phyloP scores from a whole-genome alignment of 306 rosid genomes.

The Vigna mungo region DNA sequence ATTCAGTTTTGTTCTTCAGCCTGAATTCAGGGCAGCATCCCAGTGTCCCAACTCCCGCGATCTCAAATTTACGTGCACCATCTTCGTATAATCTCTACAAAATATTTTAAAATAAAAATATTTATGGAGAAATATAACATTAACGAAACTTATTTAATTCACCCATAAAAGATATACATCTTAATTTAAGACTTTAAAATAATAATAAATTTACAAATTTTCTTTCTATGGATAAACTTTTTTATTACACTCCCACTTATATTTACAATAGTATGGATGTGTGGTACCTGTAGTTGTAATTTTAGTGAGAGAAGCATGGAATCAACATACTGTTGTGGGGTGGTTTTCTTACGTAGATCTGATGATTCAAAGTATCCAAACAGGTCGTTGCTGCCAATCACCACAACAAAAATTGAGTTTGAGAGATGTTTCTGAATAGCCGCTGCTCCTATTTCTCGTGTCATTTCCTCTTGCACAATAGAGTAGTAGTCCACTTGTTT shows the following conservation, averaged over 20 bases:
- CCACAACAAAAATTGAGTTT: constrained; percentile 61
- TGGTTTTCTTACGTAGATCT: constrained; percentile 42
- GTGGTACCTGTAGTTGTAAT: constrained; percentile 61
- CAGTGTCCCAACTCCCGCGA: constrained; percentile 61
- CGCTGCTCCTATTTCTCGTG: constrained; percentile 46
- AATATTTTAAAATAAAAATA: background rate
- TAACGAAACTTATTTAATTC: too few species aligned
- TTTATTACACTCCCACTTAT: too few species aligned
- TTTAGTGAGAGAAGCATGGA: constrained; percentile 59
- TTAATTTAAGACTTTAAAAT: too few species aligned
- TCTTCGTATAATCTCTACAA: constrained; percentile 63
- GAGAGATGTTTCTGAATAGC: constrained; percentile 57
- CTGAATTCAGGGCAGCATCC: constrained; percentile 81
- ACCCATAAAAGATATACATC: too few species aligned
- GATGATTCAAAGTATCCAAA: constrained; percentile 65
- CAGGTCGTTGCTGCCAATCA: constrained; percentile 88
- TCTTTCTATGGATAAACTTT: too few species aligned
- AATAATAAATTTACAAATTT: too few species aligned
- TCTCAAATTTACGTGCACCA: constrained; percentile 75
- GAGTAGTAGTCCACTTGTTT: constrained; percentile 61
- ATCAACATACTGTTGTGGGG: constrained; percentile 59
- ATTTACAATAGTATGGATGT: background rate
- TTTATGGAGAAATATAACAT: too few species aligned
- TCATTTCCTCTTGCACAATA: constrained; percentile 45
- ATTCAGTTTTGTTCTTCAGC: constrained; percentile 54